Evolutionary conservation across 2,329 filamentous ascomycete species (phyloP).

Genomic region (Alternaria arbusti): DNA sequence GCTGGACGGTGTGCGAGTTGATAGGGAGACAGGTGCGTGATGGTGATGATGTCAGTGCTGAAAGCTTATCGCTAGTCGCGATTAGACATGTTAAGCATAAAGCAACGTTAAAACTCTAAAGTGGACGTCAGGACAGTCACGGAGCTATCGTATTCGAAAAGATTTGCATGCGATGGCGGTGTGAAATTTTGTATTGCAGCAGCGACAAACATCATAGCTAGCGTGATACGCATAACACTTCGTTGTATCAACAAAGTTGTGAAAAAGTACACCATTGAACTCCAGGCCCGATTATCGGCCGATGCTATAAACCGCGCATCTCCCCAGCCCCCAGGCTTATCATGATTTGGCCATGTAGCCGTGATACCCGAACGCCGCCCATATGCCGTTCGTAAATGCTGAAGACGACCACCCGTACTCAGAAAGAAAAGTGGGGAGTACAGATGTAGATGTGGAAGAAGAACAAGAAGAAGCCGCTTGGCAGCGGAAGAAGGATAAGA

Average conservation of each 20-base stretch:
- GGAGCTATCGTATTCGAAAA: not conserved
- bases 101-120: slow-evolving; percentile 25
- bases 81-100: slow-evolving; percentile 18
- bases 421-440: slow-evolving; percentile 1
- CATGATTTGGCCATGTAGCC: slow-evolving; percentile 1
- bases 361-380: slow-evolving; percentile 30
- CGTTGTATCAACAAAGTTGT: not conserved
- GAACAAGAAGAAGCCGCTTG: not conserved
- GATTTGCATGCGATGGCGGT: not conserved
- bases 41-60: slow-evolving; percentile 13
- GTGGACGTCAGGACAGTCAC: not conserved
- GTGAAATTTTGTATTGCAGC: not conserved
- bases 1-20: not conserved
- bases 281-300: slow-evolving; percentile 6
- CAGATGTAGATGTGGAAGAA: not conserved
- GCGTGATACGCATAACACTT: not conserved
- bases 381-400: slow-evolving; percentile 38
- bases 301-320: slow-evolving; percentile 4
- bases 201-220: not conserved
- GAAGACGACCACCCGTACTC: slow-evolving; percentile 5
- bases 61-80: slow-evolving; percentile 12
- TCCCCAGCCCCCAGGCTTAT: not conserved
- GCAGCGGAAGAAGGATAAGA: not conserved
- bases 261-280: not conserved
- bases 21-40: not conserved